Percentiles rank a stretch among this genome's conserved stretches.
Conservation (phyloP, 805 yeast genomes). For the Starmerella scarabaei region DNA sequence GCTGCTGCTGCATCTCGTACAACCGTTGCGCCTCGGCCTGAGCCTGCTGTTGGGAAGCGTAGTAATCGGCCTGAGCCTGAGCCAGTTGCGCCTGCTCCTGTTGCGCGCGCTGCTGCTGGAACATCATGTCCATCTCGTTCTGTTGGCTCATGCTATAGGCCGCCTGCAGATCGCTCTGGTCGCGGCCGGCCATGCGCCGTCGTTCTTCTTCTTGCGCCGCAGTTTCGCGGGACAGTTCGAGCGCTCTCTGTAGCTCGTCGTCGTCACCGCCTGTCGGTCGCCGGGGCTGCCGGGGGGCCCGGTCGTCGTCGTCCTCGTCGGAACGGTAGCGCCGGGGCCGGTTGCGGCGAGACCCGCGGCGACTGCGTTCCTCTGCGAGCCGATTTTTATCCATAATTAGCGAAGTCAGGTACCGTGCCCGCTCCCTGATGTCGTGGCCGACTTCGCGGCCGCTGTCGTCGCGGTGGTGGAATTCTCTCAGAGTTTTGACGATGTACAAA, state of each 20-base stretch:
- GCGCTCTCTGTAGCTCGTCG: constrained; percentile 63
- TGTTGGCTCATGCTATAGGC: constrained; percentile 61
- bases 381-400: constrained; percentile 72
- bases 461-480: constrained; percentile 73
- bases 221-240: constrained; percentile 65
- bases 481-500: constrained; percentile 72
- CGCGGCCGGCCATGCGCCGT: constrained; percentile 30
- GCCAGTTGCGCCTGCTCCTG: constrained; percentile 18
- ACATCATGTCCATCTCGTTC: constrained; percentile 32
- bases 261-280: constrained; percentile 40
- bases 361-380: constrained; percentile 50
- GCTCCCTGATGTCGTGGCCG: constrained; percentile 76
- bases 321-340: constrained; percentile 9
- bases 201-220: constrained; percentile 64
- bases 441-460: constrained; percentile 74
- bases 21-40: constrained; percentile 20
- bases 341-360: constrained; percentile 17
- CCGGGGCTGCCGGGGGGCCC: constrained; percentile 24
- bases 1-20: constrained; percentile 26
- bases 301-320: constrained; percentile 22
- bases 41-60: constrained; percentile 22
- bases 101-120: constrained; percentile 22
- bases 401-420: constrained; percentile 79
- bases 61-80: constrained; percentile 32
- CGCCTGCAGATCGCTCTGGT: constrained; percentile 39